A percentile compares a stretch with the other conserved stretches of the same genome.
Evolutionary conservation across 345 rosid genomes (phyloP).

Genomic region (Turnera subulata): DNA sequence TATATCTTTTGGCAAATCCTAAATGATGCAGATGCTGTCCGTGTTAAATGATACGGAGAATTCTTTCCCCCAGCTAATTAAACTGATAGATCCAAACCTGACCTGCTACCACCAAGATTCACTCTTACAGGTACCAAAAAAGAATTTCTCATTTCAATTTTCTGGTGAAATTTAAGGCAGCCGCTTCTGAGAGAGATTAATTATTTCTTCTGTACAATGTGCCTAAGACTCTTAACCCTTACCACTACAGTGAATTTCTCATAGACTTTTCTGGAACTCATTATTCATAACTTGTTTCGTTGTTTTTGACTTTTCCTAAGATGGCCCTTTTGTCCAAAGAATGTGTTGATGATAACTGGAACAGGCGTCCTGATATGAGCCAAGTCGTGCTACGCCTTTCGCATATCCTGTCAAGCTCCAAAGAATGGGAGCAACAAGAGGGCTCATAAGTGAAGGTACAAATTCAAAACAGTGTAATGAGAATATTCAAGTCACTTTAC

Average conservation of each 20-base stretch:
- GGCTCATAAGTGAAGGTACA: too few relatives aligned
- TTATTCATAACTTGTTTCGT: too few relatives aligned
- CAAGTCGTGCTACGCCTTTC: slow-evolving; percentile 29
- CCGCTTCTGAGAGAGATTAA: too few relatives aligned
- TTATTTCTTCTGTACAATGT: too few relatives aligned
- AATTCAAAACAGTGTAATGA: too few relatives aligned
- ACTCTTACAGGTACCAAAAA: slow-evolving; percentile 22
- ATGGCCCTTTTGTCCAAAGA: slow-evolving; percentile 32
- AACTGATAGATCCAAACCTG: slow-evolving; percentile 21
- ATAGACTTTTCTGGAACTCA: too few relatives aligned
- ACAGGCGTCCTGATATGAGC: slow-evolving; percentile 26
- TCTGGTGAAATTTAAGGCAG: too few relatives aligned
- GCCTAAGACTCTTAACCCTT: too few relatives aligned
- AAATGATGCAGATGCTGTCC: slow-evolving; percentile 19
- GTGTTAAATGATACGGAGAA: slow-evolving; percentile 13
- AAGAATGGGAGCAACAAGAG: slow-evolving; percentile 17
- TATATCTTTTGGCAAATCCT: not conserved
- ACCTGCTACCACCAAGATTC: slow-evolving; percentile 23
- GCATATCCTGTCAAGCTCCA: slow-evolving; percentile 12
- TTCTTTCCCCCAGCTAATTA: slow-evolving; percentile 8
- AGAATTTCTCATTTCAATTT: not conserved
- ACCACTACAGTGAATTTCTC: too few relatives aligned
- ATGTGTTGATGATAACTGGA: slow-evolving; percentile 29
- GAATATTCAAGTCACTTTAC: too few relatives aligned
- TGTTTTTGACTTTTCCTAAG: slow-evolving; percentile 11